Conservation (phyloP, 768 basidiomycete genomes). For the Termitomyces sp. region DNA sequence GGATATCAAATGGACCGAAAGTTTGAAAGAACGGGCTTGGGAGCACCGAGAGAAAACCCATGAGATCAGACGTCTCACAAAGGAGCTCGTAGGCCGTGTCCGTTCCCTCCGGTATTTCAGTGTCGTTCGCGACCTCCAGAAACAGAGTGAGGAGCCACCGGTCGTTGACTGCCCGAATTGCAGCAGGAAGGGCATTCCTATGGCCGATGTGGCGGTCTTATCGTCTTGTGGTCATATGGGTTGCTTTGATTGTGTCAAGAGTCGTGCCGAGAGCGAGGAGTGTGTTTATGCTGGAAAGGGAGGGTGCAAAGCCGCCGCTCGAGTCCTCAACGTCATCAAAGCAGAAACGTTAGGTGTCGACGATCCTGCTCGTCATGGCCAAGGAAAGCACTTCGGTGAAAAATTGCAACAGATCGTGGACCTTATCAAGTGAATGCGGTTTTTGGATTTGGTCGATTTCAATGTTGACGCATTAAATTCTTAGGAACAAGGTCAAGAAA, state of each 20-base stretch:
- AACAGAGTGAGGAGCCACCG: conserved; percentile 59
- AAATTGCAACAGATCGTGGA: conserved; percentile 78
- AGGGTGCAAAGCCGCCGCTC: conserved; percentile 76
- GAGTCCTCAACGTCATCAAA: conserved; percentile 79
- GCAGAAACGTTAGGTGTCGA: conserved; percentile 79
- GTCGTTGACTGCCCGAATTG: conserved; percentile 65
- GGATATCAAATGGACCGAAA: conserved; percentile 54
- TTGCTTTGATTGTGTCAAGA: conserved; percentile 70
- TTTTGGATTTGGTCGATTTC: conserved; percentile 1
- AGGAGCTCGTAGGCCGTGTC: conserved; percentile 87
- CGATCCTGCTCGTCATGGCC: conserved; percentile 69
- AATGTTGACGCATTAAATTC: conserved; percentile 12
- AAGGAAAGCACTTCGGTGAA: conserved; percentile 76
- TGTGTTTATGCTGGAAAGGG: conserved; percentile 74
- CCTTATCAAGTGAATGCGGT: conserved; percentile 64
- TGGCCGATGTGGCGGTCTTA: conserved; percentile 75
- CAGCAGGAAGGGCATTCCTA: conserved; percentile 49
- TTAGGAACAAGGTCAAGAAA: conserved; percentile 64
- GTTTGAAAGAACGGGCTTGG: conserved; percentile 66
- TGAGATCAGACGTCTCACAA: conserved; percentile 76
- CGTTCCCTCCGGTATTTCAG: conserved; percentile 92
- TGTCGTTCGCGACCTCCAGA: conserved; percentile 86
- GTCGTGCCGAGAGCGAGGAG: conserved; percentile 73
- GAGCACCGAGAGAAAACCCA: conserved; percentile 86
- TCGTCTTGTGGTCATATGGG: conserved; percentile 94